Evolutionary conservation across 1,284 basidiomycete species (phyloP).

Genomic region (Cryptococcus floricola): DNA sequence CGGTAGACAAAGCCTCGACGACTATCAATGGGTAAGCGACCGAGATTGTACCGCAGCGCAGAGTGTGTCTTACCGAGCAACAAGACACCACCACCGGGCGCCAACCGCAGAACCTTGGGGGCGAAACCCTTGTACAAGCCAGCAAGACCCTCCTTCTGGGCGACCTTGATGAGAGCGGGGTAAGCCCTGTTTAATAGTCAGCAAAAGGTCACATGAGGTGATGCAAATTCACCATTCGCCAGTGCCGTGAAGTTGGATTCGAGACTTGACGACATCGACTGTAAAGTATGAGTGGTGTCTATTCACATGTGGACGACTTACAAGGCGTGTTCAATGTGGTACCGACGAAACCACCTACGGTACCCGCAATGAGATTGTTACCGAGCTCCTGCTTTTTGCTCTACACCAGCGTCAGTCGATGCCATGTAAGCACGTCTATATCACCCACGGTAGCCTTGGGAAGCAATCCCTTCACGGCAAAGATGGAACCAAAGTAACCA

Average conservation of each 20-base stretch:
- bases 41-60: not conserved
- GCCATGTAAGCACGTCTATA: not conserved
- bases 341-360: conserved; percentile 86
- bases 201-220: not conserved
- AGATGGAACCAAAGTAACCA: conserved; percentile 88
- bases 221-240: conserved; percentile 62
- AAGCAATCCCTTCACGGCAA: conserved; percentile 70
- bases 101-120: conserved; percentile 65
- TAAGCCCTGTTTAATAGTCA: conserved; percentile 30
- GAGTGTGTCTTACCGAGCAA: conserved; percentile 55
- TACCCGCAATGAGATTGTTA: conserved; percentile 90
- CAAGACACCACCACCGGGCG: conserved; percentile 91
- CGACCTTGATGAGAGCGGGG: conserved; percentile 65
- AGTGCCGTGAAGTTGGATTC: conserved; percentile 84
- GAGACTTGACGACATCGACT: conserved; percentile 85
- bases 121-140: conserved; percentile 84
- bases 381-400: conserved; percentile 66
- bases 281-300: conserved; percentile 2
- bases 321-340: conserved; percentile 55
- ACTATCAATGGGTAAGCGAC: conserved; percentile 19
- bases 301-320: conserved; percentile 19
- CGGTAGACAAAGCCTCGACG: conserved; percentile 45
- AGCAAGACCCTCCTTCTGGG: conserved; percentile 80
- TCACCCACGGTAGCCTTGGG: conserved; percentile 72
- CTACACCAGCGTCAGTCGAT: conserved; percentile 44